These are phyloP conservation scores for Ceratobasidium sp. DNA, from an alignment of 1,284 basidiomycete genomes.

Conservation along the genomic window DNA sequence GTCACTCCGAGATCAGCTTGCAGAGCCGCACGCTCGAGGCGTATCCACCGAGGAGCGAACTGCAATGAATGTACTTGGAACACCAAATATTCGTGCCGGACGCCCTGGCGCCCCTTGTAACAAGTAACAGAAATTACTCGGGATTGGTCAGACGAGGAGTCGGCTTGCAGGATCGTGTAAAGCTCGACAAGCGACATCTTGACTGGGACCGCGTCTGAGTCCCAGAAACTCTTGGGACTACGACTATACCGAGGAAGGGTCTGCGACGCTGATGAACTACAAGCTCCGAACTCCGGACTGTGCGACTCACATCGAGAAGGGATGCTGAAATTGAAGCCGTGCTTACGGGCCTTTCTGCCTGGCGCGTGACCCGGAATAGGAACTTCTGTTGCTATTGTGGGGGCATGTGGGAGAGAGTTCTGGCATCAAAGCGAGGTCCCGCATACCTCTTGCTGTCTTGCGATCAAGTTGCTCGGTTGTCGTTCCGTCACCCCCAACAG, in stretches of 20 bases:
- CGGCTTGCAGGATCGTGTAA: background rate
- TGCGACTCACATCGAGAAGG: background rate
- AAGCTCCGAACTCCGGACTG: background rate
- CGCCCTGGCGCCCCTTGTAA: constrained; percentile 1
- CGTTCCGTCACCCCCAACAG: too few species aligned
- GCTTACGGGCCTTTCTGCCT: background rate
- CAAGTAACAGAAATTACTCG: background rate
- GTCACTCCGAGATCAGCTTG: background rate
- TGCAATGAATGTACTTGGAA: background rate
- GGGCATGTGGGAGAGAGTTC: background rate
- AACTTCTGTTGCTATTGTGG: background rate
- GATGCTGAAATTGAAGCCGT: background rate
- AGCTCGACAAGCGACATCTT: constrained; percentile 2
- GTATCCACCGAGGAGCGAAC: background rate
- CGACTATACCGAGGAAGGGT: background rate
- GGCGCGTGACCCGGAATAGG: background rate
- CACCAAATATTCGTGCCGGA: background rate
- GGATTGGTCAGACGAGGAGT: background rate
- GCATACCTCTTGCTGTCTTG: too few species aligned
- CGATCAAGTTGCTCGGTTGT: too few species aligned
- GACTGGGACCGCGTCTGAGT: background rate
- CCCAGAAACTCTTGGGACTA: background rate
- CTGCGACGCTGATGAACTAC: background rate
- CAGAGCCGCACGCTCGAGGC: background rate
- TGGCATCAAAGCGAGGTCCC: background rate